These are phyloP conservation scores for Melocanna baccifera DNA, from an alignment of 176 grass and related monocot genomes.

Conservation along the genomic window DNA sequence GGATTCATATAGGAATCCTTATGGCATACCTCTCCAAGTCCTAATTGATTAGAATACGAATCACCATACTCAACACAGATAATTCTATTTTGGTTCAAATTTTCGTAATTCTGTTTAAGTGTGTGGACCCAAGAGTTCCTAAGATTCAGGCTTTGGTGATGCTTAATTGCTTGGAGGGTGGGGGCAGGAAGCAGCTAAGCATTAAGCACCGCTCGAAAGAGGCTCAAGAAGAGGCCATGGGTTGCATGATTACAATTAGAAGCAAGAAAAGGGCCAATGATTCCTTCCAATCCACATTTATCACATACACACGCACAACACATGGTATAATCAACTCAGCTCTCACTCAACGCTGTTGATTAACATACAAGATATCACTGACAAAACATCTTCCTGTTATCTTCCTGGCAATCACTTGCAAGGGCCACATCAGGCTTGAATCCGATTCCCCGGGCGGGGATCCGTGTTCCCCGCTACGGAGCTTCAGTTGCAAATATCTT, in stretches of 20 bases:
- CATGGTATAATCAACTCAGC: slow-evolving; percentile 6
- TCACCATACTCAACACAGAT: too few relatives aligned
- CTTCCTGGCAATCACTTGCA: slow-evolving; percentile 10
- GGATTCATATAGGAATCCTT: too few relatives aligned
- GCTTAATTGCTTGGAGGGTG: slow-evolving; percentile 10
- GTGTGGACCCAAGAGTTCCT: slow-evolving; percentile 4
- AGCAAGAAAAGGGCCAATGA: slow-evolving; percentile 20
- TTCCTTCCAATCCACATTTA: slow-evolving; percentile 22
- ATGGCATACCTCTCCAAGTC: too few relatives aligned
- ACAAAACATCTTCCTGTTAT: not conserved
- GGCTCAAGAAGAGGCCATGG: slow-evolving; percentile 9
- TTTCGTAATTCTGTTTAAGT: too few relatives aligned
- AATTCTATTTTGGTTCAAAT: too few relatives aligned
- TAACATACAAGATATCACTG: not conserved
- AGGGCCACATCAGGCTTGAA: not conserved
- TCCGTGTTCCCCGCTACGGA: not conserved
- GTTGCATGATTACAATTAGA: slow-evolving; percentile 17
- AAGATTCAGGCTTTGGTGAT: slow-evolving; percentile 13
- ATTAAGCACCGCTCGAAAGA: slow-evolving; percentile 16
- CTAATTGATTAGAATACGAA: too few relatives aligned
- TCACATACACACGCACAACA: slow-evolving; percentile 19
- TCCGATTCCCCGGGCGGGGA: not conserved
- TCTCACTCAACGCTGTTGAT: not conserved
- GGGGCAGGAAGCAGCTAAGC: not conserved
- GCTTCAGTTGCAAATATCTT: not conserved